Evolutionary conservation across 257 asterid genomes (phyloP).

Genomic region (Forsythia suspensa): DNA sequence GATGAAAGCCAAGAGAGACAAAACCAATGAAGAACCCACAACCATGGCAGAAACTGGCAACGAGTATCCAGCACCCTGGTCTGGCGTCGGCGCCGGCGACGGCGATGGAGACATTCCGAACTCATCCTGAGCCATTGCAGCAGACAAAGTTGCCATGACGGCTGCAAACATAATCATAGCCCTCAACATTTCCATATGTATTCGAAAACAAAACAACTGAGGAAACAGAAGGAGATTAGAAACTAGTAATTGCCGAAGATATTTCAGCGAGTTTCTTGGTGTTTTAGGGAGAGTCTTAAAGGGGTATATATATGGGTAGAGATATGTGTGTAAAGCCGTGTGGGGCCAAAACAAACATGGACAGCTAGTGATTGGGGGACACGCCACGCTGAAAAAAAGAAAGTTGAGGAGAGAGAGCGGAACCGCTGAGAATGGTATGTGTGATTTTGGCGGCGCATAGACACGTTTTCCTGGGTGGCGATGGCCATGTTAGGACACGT

Average conservation of each 20-base stretch:
- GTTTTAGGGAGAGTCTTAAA: background rate
- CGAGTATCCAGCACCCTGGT: slow-evolving; percentile 11
- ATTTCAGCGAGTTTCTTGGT: background rate
- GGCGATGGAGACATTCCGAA: slow-evolving; percentile 11
- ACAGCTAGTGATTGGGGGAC: background rate
- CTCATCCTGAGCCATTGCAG: slow-evolving; percentile 15
- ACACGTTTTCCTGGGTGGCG: background rate
- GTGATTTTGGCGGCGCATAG: background rate
- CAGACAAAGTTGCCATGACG: background rate
- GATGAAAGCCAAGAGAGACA: slow-evolving; percentile 25
- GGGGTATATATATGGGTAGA: too few relatives aligned
- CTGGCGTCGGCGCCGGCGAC: slow-evolving; percentile 8
- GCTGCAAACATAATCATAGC: slow-evolving; percentile 10
- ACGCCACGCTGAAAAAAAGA: too few relatives aligned
- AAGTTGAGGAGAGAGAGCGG: background rate
- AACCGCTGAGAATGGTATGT: background rate
- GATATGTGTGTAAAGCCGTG: background rate
- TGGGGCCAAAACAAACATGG: background rate
- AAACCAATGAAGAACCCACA: slow-evolving; percentile 19
- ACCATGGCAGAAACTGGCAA: slow-evolving; percentile 16
- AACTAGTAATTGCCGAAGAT: background rate
- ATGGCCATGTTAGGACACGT: background rate
- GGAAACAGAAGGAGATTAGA: background rate
- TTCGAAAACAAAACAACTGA: too few relatives aligned
- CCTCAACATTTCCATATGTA: slow-evolving; percentile 4